These are phyloP conservation scores for Boletales sp. DNA, from an alignment of 768 basidiomycete genomes.

Conservation along the genomic window DNA sequence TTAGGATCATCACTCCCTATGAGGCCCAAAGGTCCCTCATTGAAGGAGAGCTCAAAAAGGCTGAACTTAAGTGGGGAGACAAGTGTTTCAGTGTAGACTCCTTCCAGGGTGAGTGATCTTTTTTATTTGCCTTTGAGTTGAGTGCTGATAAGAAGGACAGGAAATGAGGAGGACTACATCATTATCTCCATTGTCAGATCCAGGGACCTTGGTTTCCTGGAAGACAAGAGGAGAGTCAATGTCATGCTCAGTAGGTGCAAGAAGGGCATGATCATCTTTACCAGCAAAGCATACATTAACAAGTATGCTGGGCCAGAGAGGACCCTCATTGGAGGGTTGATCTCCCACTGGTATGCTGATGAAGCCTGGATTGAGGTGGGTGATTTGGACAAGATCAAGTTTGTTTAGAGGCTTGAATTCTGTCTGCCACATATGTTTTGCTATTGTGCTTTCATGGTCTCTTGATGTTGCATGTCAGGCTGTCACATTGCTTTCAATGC, in stretches of 20 bases:
- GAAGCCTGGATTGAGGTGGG: conserved; percentile 35
- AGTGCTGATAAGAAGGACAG: conserved; percentile 33
- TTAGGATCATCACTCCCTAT: conserved; percentile 78
- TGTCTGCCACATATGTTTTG: not conserved
- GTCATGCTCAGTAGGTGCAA: conserved; percentile 86
- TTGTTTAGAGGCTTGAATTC: conserved; percentile 11
- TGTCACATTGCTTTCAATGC: conserved; percentile 16
- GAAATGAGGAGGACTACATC: conserved; percentile 80
- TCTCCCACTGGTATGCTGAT: conserved; percentile 26
- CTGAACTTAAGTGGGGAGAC: conserved; percentile 56
- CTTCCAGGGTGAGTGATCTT: conserved; percentile 60
- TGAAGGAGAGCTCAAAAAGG: conserved; percentile 50
- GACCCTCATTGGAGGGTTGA: conserved; percentile 42
- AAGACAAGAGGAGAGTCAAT: conserved; percentile 67
- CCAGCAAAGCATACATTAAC: conserved; percentile 58
- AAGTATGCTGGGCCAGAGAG: conserved; percentile 47
- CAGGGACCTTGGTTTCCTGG: conserved; percentile 61
- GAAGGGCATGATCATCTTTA: conserved; percentile 71
- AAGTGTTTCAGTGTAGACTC: conserved; percentile 77
- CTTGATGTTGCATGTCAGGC: conserved; percentile 8
- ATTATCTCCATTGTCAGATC: conserved; percentile 71
- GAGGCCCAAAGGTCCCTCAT: conserved; percentile 63
- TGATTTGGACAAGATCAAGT: conserved; percentile 22
- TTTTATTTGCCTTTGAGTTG: not conserved
- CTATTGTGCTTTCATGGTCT: not conserved